Evolutionary conservation across 1,139 yeast species (phyloP).

Genomic region (Hemisphaericaspora lyxosophila): DNA sequence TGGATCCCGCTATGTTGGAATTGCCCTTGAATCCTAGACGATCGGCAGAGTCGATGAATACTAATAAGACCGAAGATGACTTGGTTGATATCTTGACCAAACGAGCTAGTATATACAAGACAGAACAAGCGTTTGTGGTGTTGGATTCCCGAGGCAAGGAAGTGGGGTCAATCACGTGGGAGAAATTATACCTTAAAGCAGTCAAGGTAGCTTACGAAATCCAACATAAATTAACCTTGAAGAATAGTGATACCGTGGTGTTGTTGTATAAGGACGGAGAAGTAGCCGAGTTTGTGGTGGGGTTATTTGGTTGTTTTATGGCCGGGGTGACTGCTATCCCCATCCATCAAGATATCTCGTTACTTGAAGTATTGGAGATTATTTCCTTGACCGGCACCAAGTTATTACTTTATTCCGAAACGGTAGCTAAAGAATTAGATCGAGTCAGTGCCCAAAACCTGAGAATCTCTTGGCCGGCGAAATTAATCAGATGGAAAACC

Average conservation of each 20-base stretch:
- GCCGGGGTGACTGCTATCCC: slow-evolving; percentile 97
- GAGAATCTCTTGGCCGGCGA: slow-evolving; percentile 43
- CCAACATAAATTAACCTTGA: slow-evolving; percentile 64
- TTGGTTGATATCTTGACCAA: slow-evolving; percentile 71
- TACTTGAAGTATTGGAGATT: slow-evolving; percentile 68
- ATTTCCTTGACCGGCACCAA: slow-evolving; percentile 75
- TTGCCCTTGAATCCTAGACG: slow-evolving; percentile 63
- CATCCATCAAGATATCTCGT: slow-evolving; percentile 68
- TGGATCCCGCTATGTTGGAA: slow-evolving; percentile 45
- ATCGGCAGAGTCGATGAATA: slow-evolving; percentile 7
- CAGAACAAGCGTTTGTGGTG: slow-evolving; percentile 69
- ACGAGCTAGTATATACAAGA: slow-evolving; percentile 64
- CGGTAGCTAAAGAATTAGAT: slow-evolving; percentile 70
- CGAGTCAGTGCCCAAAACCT: slow-evolving; percentile 43
- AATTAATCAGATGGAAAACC: slow-evolving; percentile 73
- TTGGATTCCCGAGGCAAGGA: slow-evolving; percentile 84
- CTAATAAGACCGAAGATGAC: slow-evolving; percentile 39
- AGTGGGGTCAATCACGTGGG: slow-evolving; percentile 78
- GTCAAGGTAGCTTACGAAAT: slow-evolving; percentile 90
- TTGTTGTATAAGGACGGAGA: slow-evolving; percentile 83
- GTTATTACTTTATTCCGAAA: slow-evolving; percentile 77
- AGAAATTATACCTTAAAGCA: slow-evolving; percentile 76
- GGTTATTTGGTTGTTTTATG: slow-evolving; percentile 86
- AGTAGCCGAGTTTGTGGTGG: slow-evolving; percentile 79
- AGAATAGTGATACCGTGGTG: slow-evolving; percentile 80